Percentiles rank a stretch among this genome's conserved stretches.
Conservation (phyloP, 352 stramenopile species). For the Phytophthora hybrid region DNA sequence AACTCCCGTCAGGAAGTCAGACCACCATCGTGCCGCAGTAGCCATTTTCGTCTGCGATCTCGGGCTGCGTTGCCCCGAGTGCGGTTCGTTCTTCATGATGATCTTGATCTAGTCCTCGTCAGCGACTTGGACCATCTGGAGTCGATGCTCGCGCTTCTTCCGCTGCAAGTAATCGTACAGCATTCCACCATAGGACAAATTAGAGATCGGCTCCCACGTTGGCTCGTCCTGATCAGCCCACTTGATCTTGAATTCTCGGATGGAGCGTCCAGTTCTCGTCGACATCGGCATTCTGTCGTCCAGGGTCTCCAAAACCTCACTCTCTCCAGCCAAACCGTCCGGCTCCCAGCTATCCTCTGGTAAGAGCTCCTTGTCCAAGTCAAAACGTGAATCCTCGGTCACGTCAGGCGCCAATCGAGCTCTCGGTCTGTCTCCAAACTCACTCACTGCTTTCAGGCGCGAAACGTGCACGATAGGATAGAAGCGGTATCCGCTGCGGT, state of each 20-base stretch:
- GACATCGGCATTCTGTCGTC: not conserved
- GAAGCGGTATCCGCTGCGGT: not conserved
- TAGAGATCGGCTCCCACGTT: not conserved
- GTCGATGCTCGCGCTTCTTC: too few species aligned
- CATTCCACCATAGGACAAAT: too few species aligned
- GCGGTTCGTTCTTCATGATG: too few species aligned
- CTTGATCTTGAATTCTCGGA: not conserved
- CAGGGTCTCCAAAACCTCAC: not conserved
- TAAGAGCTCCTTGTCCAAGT: not conserved
- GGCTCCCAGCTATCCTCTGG: not conserved
- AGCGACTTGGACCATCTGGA: too few species aligned
- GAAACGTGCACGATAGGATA: not conserved
- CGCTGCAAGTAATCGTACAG: not conserved
- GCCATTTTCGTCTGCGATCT: not conserved
- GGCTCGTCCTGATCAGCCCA: not conserved
- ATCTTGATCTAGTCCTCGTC: too few species aligned
- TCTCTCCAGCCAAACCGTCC: not conserved
- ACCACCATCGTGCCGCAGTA: too few species aligned
- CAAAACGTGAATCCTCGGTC: not conserved
- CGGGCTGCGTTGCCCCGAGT: too few species aligned
- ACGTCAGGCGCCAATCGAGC: not conserved
- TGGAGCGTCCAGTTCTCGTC: not conserved
- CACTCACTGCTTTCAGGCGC: not conserved
- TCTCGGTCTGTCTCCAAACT: not conserved
- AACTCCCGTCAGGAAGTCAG: too few species aligned